Conservation (phyloP, 2,329 filamentous ascomycete species). For the Phaeosphaeria sp. region DNA sequence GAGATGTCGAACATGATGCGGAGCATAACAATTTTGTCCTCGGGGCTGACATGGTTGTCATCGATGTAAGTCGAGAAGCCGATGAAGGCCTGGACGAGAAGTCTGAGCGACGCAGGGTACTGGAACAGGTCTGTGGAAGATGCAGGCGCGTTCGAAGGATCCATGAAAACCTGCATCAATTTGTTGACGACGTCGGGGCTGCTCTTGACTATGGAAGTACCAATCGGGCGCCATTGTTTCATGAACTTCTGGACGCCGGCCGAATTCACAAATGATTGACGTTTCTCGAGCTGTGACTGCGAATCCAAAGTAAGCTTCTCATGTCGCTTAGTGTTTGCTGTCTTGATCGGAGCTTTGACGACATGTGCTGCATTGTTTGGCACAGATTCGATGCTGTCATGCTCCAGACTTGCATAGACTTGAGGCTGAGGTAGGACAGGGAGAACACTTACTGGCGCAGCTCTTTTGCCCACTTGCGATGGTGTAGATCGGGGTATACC, state of each 20-base stretch:
- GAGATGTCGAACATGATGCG: background rate
- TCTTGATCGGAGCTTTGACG: background rate
- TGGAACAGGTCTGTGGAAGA: background rate
- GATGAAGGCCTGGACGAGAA: constrained; percentile 6
- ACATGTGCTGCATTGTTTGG: background rate
- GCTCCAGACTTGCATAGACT: background rate
- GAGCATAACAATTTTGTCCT: constrained; percentile 5
- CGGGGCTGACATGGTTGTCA: background rate
- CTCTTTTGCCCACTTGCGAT: background rate
- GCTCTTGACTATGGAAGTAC: background rate
- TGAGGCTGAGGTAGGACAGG: background rate
- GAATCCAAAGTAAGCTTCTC: background rate
- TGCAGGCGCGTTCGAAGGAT: background rate
- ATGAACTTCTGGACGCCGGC: background rate
- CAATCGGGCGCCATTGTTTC: constrained; percentile 3
- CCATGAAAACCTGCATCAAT: background rate
- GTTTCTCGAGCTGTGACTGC: background rate
- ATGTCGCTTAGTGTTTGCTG: background rate
- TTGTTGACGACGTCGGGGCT: background rate
- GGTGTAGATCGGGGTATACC: background rate
- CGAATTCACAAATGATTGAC: background rate
- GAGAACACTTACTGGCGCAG: background rate
- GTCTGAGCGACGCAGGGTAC: background rate
- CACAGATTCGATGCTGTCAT: background rate
- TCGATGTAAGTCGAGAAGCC: constrained; percentile 1